phyloP scores from a whole-genome alignment of 371 early-diverging fungal genomes.

The Haplosporangium sp. region DNA sequence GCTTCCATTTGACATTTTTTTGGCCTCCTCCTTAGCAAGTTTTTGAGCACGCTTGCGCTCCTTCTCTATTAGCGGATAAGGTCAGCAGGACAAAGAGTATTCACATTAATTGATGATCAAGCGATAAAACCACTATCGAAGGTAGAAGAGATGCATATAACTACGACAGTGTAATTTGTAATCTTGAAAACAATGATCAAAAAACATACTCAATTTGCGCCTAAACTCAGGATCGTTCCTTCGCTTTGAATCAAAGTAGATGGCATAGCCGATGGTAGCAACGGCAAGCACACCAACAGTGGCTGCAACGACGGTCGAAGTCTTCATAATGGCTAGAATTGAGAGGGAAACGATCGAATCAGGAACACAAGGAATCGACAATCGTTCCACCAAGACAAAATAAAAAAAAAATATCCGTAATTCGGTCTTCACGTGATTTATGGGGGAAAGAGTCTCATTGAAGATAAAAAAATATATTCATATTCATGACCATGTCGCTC shows the following conservation, averaged over 20 bases:
- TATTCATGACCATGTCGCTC: background rate
- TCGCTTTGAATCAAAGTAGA: constrained; percentile 88
- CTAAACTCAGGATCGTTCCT: constrained; percentile 83
- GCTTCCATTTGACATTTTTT: constrained; percentile 32
- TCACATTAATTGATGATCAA: background rate
- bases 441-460: background rate
- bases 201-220: constrained; percentile 71
- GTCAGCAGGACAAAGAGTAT: background rate
- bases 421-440: constrained; percentile 2
- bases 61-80: constrained; percentile 49
- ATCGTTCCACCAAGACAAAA: background rate
- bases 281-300: constrained; percentile 65
- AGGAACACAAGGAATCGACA: constrained; percentile 1
- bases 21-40: constrained; percentile 59
- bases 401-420: background rate
- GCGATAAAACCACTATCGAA: too few relatives aligned
- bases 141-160: too few relatives aligned
- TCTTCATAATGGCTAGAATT: constrained; percentile 48
- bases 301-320: constrained; percentile 55
- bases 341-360: constrained; percentile 9
- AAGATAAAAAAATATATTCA: too few relatives aligned
- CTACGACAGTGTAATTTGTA: background rate
- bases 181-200: background rate
- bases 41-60: constrained; percentile 66
- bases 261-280: constrained; percentile 73